These are phyloP conservation scores for Brassica hybrid DNA, from an alignment of 441 rosid genomes.

Conservation along the genomic window DNA sequence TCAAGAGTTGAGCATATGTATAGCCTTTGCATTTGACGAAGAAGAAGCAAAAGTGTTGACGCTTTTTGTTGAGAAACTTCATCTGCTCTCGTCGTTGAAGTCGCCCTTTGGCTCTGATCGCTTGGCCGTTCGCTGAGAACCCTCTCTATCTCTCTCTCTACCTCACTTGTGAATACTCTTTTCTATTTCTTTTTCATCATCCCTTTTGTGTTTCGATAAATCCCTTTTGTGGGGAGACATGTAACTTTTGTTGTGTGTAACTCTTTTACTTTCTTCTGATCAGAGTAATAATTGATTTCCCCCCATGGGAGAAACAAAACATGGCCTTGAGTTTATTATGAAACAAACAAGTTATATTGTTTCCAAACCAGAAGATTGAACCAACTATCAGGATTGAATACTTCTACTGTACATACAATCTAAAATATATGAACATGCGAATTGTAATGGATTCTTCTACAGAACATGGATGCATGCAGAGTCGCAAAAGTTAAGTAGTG, in stretches of 20 bases:
- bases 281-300: constrained; percentile 10
- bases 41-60: constrained; percentile 69
- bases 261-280: constrained; percentile 20
- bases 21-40: constrained; percentile 85
- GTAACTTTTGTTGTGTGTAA: constrained; percentile 22
- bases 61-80: constrained; percentile 81
- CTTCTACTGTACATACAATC: not conserved
- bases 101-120: constrained; percentile 59
- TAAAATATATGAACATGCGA: not conserved
- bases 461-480: not conserved
- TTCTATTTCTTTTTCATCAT: no score
- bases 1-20: constrained; percentile 89
- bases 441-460: not conserved
- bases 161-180: constrained; percentile 30
- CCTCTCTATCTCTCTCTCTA: constrained; percentile 8
- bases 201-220: constrained; percentile 24
- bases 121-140: constrained; percentile 56
- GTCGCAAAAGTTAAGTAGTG: not conserved
- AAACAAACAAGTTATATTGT: constrained; percentile 1
- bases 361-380: not conserved
- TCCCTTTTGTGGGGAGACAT: constrained; percentile 25
- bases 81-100: constrained; percentile 72
- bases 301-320: not conserved
- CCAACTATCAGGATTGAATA: not conserved
- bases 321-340: not conserved